Base-by-base conservation (phyloP, 495 filamentous ascomycete genomes). In the Aspergillus campestris region DNA sequence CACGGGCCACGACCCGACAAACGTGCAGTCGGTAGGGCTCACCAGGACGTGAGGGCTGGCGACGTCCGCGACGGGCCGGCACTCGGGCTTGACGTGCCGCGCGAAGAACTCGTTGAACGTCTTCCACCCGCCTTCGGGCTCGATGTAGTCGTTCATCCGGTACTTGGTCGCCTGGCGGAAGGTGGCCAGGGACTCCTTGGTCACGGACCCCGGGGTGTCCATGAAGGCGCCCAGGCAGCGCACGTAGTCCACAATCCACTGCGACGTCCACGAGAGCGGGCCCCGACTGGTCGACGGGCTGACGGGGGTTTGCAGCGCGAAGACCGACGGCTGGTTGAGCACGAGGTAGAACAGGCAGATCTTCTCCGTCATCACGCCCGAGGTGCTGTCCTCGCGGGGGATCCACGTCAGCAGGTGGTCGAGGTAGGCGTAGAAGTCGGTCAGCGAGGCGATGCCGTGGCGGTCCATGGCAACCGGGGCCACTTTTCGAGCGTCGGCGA, bases 51-150 rank as follows among this genome's bases (percentile, higher is more conserved):
- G 12, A 15, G 8, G 5, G 18, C 44, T 41, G 1, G 30, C 47
- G n/a, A 39, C 39, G 3, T 12, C n/a, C 5, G 40, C 47, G 24
- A 49, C 42, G 2, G 47, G 47, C 5, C 40, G 40, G 14, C 29
- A 15, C 6, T 41, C 40, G 3, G 45, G 45, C 31, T 48, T 48
- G 11, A 48, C 38, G 2, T 41, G 33, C 7, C 46, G 39, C 9
- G 27, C 11, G 40, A 49, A 49, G 29, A 49, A 49, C 30, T 40
- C 37, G 31, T 45, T 50, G 36, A 45, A 50, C 0, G 42, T 40
- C 12, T 15, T 11, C 48, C 48, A 50, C 15, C 48, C 48, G 2
- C 42, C 36, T 5, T 29, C 41, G 2, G 48, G 40, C 12, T 44
- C 47, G 12, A 33, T 34, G 27, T 49, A 49, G 12, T 44, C 34